Conservation (phyloP, 495 filamentous ascomycete species). For the Hypoxylon perforatum region DNA sequence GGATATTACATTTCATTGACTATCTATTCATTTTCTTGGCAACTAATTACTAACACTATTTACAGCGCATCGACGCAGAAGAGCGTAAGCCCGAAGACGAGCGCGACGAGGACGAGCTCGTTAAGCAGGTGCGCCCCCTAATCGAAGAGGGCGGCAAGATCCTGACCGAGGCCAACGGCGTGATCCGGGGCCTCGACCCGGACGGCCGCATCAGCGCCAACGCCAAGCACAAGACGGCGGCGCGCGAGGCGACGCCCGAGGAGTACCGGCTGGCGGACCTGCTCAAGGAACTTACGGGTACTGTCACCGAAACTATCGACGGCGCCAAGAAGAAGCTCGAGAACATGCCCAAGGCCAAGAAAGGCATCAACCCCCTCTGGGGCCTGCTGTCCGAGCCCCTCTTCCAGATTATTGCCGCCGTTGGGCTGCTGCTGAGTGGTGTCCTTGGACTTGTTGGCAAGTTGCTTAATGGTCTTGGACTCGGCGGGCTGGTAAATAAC, state of each 20-base stretch:
- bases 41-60: constrained; percentile 2
- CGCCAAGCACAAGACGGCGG: constrained; percentile 82
- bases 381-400: constrained; percentile 83
- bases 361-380: constrained; percentile 91
- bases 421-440: constrained; percentile 84
- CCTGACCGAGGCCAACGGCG: constrained; percentile 87
- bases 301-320: constrained; percentile 80
- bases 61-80: constrained; percentile 80
- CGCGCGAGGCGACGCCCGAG: constrained; percentile 86
- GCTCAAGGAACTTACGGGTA: constrained; percentile 77
- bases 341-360: constrained; percentile 94
- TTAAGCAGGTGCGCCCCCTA: constrained; percentile 84
- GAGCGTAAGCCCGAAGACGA: constrained; percentile 89
- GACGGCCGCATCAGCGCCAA: constrained; percentile 87
- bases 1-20: constrained; percentile 29
- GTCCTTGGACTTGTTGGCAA: constrained; percentile 84
- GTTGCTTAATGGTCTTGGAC: constrained; percentile 80
- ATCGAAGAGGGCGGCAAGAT: constrained; percentile 86
- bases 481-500: constrained; percentile 82
- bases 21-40: constrained; percentile 1
- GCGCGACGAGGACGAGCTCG: constrained; percentile 89
- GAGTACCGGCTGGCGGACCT: constrained; percentile 86
- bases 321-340: constrained; percentile 85
- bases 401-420: constrained; percentile 92
- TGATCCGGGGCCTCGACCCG: constrained; percentile 90